Base-by-base conservation (phyloP, 345 rosid species). In the Populus nigra region DNA sequence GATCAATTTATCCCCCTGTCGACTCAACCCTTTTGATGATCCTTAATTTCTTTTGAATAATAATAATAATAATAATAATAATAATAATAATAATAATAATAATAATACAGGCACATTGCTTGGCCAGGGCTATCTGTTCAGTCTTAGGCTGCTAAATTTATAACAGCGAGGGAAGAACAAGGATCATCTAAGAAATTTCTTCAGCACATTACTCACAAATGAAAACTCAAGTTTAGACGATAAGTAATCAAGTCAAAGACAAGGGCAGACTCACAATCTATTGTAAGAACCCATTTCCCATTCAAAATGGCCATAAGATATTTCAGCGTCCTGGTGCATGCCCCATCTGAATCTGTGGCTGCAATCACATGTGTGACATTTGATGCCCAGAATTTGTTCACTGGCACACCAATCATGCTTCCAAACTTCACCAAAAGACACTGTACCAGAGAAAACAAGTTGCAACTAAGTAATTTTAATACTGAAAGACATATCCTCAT, bases 331-430 rank as follows among this genome's bases (percentile, higher is more conserved):
- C 97, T 84, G 65, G 86, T 87, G 86, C 94, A 93, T 23, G 97
- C 96, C 77, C 98, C 95, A 18, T 84, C 73, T 22, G 73, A 85
- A 77, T 88, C 87, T 61, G 92, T 88, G 38, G 95, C 86, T 69
- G 97, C 97, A 83, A 94, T 90, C 63, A 93, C 92, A 80, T 94
- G 98, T 39, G 98, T 91, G 45, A 91, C 94, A 78, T 81, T 84
- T 77, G 98, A 88, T 69, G 62, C 85, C 97, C 97, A 94, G 84
- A 82, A 87, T 79, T 89, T 93, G 65, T 89, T 80, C 41, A 94
- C 91, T 61, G 85, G 79, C 63, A 83, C 97, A 67, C 88, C 90
- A 69, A 86, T 73, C 78, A 69, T 84, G 71, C 49, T 79, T 22
- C 93, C 93, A 83, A 94, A 86, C 76, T 81, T 80, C 69, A 85